These are phyloP conservation scores for Clitoria ternatea DNA, from an alignment of 306 rosid genomes.

Conservation along the genomic window DNA sequence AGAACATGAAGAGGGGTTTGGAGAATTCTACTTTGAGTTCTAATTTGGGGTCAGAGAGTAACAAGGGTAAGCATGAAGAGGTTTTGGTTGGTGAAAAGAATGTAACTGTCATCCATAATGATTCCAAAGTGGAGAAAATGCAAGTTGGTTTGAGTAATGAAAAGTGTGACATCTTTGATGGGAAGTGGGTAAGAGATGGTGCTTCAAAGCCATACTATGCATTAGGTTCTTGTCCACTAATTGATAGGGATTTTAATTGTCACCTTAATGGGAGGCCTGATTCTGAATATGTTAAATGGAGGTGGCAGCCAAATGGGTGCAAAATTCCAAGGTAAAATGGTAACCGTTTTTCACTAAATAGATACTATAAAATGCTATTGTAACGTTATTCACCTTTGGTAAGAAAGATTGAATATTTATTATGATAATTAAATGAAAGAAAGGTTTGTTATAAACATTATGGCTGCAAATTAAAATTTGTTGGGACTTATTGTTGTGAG, in stretches of 20 bases:
- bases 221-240: constrained; percentile 72
- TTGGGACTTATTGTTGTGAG: background rate
- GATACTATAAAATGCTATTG: background rate
- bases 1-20: background rate
- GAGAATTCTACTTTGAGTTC: constrained; percentile 18
- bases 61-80: background rate
- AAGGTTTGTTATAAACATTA: background rate
- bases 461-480: background rate
- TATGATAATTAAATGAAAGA: background rate
- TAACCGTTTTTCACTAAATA: background rate
- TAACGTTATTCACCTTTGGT: no score
- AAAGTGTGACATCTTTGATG: constrained; percentile 69
- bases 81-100: constrained; percentile 21
- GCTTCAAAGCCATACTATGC: constrained; percentile 81
- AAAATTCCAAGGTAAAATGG: constrained; percentile 67
- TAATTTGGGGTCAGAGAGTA: constrained; percentile 2
- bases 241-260: constrained; percentile 75
- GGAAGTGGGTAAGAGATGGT: constrained; percentile 77
- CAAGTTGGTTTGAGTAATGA: constrained; percentile 26
- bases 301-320: constrained; percentile 87
- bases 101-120: background rate
- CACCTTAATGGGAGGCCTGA: constrained; percentile 68
- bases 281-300: constrained; percentile 69
- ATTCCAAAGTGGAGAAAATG: constrained; percentile 13
- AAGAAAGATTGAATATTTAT: background rate